phyloP scores from a whole-genome alignment of 148 eudicot species.

The Silene conica region DNA sequence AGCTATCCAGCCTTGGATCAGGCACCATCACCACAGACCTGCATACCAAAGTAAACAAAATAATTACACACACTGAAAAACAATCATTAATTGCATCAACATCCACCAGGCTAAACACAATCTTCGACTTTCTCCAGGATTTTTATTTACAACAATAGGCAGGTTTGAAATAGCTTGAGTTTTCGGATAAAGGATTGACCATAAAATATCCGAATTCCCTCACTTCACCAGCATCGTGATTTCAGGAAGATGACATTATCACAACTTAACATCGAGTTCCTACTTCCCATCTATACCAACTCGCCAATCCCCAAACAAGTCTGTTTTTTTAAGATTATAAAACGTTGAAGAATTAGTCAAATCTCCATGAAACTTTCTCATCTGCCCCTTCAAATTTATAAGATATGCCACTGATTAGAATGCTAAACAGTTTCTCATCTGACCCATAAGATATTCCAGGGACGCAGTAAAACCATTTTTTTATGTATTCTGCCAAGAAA shows the following conservation, averaged over 20 bases:
- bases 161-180: too few species aligned
- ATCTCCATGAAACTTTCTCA: not conserved
- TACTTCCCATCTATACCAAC: too few species aligned
- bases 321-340: not conserved
- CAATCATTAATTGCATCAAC: too few species aligned
- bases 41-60: slow-evolving; percentile 24
- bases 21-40: slow-evolving; percentile 94
- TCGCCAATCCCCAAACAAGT: too few species aligned
- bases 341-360: not conserved
- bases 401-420: not conserved
- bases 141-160: too few species aligned
- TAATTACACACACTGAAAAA: not conserved
- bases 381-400: not conserved
- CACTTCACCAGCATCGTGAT: not conserved
- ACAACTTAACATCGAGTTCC: too few species aligned
- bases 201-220: not conserved
- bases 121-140: too few species aligned
- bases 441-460: too few species aligned
- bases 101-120: too few species aligned
- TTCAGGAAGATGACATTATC: not conserved
- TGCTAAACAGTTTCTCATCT: not conserved
- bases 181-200: not conserved
- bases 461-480: not conserved
- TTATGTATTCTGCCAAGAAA: not conserved
- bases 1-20: slow-evolving; percentile 78